A percentile compares a stretch with the other conserved stretches of the same genome.
These are phyloP conservation scores for Talaromyces sp. DNA, from an alignment of 2,329 filamentous ascomycete species.

Conservation along the genomic window DNA sequence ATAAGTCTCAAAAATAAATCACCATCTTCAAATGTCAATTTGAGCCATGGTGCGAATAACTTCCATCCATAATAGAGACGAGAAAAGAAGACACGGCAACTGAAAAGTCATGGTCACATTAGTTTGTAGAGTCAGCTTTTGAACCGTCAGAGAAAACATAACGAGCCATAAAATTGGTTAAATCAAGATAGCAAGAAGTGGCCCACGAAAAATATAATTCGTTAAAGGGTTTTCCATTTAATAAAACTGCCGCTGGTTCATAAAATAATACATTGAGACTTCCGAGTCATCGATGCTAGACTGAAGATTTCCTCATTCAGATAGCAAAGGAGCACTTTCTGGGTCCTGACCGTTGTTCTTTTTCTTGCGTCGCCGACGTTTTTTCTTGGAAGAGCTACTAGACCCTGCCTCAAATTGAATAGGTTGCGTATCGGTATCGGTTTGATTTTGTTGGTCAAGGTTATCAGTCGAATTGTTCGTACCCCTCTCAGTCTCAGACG, in stretches of 20 bases:
- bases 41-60: background rate
- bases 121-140: background rate
- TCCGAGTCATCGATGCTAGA: background rate
- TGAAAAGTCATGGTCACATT: too few species aligned
- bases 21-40: background rate
- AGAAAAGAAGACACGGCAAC: too few species aligned
- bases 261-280: background rate
- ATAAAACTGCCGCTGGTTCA: background rate
- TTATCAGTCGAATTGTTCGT: background rate
- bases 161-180: too few species aligned
- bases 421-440: background rate
- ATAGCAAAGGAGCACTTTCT: conserved; percentile 19
- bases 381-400: conserved; percentile 16
- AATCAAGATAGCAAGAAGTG: too few species aligned
- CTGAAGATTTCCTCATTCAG: background rate
- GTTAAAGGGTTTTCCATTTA: background rate
- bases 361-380: conserved; percentile 23
- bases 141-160: background rate
- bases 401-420: conserved; percentile 4
- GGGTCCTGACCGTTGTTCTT: conserved; percentile 8
- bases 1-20: background rate
- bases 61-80: background rate
- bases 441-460: background rate
- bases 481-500: conserved; percentile 26
- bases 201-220: too few species aligned